A percentile compares a stretch with the other conserved stretches of the same genome.
phyloP scores from a whole-genome alignment of 1,139 yeast genomes.

The Eremothecium coryli region DNA sequence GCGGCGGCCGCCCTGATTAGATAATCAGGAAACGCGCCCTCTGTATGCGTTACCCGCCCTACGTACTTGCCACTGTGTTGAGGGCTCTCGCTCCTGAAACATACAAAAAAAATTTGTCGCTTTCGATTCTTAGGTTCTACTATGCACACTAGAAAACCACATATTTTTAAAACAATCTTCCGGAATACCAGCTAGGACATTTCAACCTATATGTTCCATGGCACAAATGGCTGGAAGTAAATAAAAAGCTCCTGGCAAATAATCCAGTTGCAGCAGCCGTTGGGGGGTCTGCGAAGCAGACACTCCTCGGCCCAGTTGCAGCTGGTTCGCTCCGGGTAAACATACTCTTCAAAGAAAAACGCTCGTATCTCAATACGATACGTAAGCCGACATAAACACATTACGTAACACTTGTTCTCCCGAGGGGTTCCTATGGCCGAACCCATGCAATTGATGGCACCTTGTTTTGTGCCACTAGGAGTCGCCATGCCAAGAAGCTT shows the following conservation, averaged over 20 bases:
- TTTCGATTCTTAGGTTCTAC: background rate
- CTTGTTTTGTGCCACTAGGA: too few relatives aligned
- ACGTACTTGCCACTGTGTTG: too few relatives aligned
- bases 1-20: background rate
- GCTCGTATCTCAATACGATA: background rate
- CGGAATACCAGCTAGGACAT: slow-evolving; percentile 16
- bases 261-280: slow-evolving; percentile 1
- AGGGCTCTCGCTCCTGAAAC: too few relatives aligned
- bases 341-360: slow-evolving; percentile 1
- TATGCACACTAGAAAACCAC: slow-evolving; percentile 5
- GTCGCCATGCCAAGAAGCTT: too few relatives aligned
- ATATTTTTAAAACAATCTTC: slow-evolving; percentile 12
- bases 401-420: background rate
- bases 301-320: slow-evolving; percentile 3
- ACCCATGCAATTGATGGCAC: background rate
- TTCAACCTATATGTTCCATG: slow-evolving; percentile 9
- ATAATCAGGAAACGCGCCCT: too few relatives aligned
- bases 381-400: background rate
- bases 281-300: background rate
- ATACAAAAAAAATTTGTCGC: too few relatives aligned
- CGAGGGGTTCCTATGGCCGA: background rate
- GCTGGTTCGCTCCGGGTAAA: slow-evolving; percentile 12
- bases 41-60: too few relatives aligned
- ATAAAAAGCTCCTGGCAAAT: slow-evolving; percentile 6
- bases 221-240: slow-evolving; percentile 17